Conservation (phyloP, 441 rosid genomes). For the Manihot esculenta region DNA sequence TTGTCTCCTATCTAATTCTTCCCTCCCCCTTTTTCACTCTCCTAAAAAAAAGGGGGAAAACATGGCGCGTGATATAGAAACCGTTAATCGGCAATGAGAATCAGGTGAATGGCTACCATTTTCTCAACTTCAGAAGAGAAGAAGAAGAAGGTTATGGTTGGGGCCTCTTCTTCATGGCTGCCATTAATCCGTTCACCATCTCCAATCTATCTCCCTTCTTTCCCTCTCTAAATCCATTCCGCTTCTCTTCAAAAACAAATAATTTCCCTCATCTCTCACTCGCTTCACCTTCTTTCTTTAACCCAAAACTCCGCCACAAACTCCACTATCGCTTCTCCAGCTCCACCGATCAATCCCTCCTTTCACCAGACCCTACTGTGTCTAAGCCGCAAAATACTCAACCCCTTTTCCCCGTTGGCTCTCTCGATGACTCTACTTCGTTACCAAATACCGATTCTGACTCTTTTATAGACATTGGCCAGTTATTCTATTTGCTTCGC, state of each 20-base stretch:
- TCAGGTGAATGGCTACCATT: too few relatives aligned
- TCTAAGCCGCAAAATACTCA: conserved; percentile 7
- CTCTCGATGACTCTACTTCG: conserved; percentile 17
- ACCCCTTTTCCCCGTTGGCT: conserved; percentile 25
- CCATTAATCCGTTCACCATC: conserved; percentile 38
- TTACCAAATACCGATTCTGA: background rate
- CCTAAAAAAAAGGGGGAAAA: too few relatives aligned
- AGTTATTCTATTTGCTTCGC: conserved; percentile 48
- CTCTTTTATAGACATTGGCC: conserved; percentile 35
- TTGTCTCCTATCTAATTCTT: too few relatives aligned
- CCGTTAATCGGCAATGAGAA: too few relatives aligned
- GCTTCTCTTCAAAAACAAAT: conserved; percentile 7
- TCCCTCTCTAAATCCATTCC: conserved; percentile 10
- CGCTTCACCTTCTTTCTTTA: conserved; percentile 20
- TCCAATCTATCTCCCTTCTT: conserved; percentile 11
- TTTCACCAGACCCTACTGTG: conserved; percentile 7
- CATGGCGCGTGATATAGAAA: too few relatives aligned
- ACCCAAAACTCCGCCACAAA: conserved; percentile 20
- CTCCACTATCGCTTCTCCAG: conserved; percentile 26
- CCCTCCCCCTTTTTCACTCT: too few relatives aligned
- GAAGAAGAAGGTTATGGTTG: conserved; percentile 17
- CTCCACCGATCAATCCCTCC: conserved; percentile 23
- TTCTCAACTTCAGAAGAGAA: too few relatives aligned
- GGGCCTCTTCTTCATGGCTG: conserved; percentile 45
- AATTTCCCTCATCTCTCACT: conserved; percentile 16